Evolutionary conservation across 2,329 filamentous ascomycete genomes (phyloP), one percentile per base, ranked within the genome.

Genomic region (Coniochaeta pulveracea): DNA sequence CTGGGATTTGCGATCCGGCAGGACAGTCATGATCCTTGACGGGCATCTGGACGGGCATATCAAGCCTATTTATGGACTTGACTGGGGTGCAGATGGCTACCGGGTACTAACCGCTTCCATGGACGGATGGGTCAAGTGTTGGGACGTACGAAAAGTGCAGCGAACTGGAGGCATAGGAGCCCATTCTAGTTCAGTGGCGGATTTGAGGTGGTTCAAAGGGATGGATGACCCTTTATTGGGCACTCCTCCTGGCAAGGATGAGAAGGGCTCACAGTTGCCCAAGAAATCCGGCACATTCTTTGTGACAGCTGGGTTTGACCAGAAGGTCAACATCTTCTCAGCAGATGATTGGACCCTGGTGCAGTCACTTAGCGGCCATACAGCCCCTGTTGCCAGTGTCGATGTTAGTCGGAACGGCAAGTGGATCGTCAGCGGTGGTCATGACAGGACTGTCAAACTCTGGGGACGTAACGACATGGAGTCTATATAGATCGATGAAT

Each of bases 71-170:
- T 88, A 93, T 48, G 86, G 80, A 1, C 64, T 96, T 5, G 88
- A 95, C 55, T 98, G 93, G 91, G 78, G 83, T 37, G 71, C 79
- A 0, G 91, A 98, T 51, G 86, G 89, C 5, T 80, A 94, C 54
- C 76, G 91, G n/a, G 75, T 96, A 7, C 64, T 96, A n/a, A 86
- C 86, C 0, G 88, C 86, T 2, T 93, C 86, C 10, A 85, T 80
- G 3, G 91, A 98, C 51, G 89, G 89, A 12, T 96, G 91, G 73
- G 78, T 94, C 49, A 96, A 95, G 57, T 95, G 89, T 58, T 98
- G 91, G 91, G 91, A 98, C 51, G 69, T 98, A 34, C 77, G 91
- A 28, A 89, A 91, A 47, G 88, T 96, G 31, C 74, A 82, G 46
- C 78, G 79, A 41, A 80, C 75, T 0, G 89, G 85, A 10, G 84